Percentiles rank a stretch among this genome's conserved stretches.
Conservation (phyloP, 2,329 filamentous ascomycete genomes). For the Talaromyces sp. region DNA sequence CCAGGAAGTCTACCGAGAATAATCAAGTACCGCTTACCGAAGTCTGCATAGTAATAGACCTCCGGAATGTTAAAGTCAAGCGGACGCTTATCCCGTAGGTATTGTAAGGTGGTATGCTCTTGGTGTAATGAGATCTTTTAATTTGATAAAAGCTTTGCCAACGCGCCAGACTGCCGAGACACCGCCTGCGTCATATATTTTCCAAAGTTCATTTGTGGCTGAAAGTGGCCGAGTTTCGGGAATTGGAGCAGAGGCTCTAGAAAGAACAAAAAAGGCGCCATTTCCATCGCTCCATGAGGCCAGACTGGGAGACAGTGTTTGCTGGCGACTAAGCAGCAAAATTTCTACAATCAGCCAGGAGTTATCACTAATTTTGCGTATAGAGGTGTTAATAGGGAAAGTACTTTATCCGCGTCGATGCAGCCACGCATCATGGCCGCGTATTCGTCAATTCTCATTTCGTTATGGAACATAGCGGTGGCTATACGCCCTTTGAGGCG, state of each 20-base stretch:
- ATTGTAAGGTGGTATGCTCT: constrained; percentile 13
- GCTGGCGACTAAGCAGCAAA: neutral
- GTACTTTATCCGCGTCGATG: neutral
- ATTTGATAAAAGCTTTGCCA: constrained; percentile 15
- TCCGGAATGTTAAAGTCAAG: constrained; percentile 10
- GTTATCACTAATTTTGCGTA: constrained; percentile 2
- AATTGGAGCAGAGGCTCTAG: neutral
- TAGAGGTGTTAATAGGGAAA: constrained; percentile 6
- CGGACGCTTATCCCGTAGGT: neutral
- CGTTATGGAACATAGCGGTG: neutral
- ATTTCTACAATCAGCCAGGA: constrained; percentile 8
- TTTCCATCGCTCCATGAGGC: constrained; percentile 9
- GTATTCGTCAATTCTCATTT: neutral
- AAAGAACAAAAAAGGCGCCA: constrained; percentile 7
- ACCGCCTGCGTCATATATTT: constrained; percentile 2
- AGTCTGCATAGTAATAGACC: constrained; percentile 8
- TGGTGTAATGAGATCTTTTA: constrained; percentile 8
- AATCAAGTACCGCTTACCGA: constrained; percentile 10
- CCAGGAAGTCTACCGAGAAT: constrained; percentile 9
- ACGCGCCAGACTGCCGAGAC: constrained; percentile 2
- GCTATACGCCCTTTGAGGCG: neutral
- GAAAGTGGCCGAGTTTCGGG: neutral
- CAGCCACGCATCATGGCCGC: neutral
- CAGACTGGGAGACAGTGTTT: neutral
- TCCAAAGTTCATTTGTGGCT: neutral